Conservation (phyloP, 1,284 basidiomycete species). For the Inonotus obliquus region DNA sequence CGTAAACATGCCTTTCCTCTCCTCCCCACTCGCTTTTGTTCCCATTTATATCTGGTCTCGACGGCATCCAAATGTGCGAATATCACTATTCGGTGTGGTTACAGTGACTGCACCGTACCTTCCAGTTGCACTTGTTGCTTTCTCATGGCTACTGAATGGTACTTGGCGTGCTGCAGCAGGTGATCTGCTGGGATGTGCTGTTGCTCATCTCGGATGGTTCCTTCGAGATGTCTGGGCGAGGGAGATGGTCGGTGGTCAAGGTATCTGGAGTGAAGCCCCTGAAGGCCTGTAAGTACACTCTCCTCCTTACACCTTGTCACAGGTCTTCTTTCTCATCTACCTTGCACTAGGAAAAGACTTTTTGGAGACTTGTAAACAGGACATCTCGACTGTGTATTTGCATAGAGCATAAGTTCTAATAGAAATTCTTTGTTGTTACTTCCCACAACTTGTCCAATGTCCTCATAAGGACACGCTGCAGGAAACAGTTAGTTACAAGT, state of each 20-base stretch:
- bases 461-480: background rate
- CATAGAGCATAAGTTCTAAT: background rate
- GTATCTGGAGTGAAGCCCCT: constrained; percentile 76
- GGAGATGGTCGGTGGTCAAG: constrained; percentile 80
- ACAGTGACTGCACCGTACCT: constrained; percentile 96
- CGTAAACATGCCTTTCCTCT: constrained; percentile 87
- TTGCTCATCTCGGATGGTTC: constrained; percentile 92
- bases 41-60: constrained; percentile 97
- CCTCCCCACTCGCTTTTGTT: constrained; percentile 85
- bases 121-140: constrained; percentile 83
- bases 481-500: background rate
- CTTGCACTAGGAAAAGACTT: constrained; percentile 49
- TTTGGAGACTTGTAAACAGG: constrained; percentile 49
- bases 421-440: background rate
- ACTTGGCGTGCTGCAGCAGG: constrained; percentile 82
- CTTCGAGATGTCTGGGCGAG: constrained; percentile 91
- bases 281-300: constrained; percentile 61
- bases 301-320: background rate
- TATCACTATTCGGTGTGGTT: constrained; percentile 91
- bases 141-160: constrained; percentile 88
- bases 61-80: constrained; percentile 89
- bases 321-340: background rate
- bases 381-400: background rate
- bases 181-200: constrained; percentile 83
- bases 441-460: background rate